phyloP scores from a whole-genome alignment of 2,329 filamentous ascomycete species.

The Pseudodiploospora longispora region DNA sequence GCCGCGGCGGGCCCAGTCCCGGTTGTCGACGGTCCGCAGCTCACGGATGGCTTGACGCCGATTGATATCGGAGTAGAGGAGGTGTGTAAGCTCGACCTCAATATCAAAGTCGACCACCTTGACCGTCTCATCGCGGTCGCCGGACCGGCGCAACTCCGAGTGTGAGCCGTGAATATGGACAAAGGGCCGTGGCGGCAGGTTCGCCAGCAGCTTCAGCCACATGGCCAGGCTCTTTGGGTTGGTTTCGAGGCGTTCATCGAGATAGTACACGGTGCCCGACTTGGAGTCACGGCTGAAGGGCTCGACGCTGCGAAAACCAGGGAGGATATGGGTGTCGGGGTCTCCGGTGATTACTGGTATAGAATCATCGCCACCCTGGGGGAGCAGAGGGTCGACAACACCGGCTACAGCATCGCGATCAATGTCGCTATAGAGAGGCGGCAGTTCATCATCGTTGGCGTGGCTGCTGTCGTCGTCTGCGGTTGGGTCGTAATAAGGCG shows the following conservation, averaged over 20 bases:
- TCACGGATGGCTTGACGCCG: constrained; percentile 31
- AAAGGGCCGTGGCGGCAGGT: constrained; percentile 43
- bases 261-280: constrained; percentile 30
- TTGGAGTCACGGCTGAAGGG: constrained; percentile 23
- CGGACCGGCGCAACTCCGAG: constrained; percentile 25
- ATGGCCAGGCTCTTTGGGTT: constrained; percentile 35
- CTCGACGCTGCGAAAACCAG: constrained; percentile 10
- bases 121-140: constrained; percentile 29
- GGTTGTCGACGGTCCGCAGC: constrained; percentile 46
- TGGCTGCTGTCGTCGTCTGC: constrained; percentile 24
- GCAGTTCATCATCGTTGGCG: constrained; percentile 31
- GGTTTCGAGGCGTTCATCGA: constrained; percentile 37
- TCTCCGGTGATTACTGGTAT: constrained; percentile 10
- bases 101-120: constrained; percentile 53
- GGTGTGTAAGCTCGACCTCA: constrained; percentile 49
- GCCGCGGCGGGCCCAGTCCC: constrained; percentile 57
- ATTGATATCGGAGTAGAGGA: constrained; percentile 41
- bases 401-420: constrained; percentile 16
- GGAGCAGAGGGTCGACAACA: constrained; percentile 17
- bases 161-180: constrained; percentile 48
- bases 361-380: constrained; percentile 6
- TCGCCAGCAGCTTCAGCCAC: constrained; percentile 36
- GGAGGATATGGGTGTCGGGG: constrained; percentile 12
- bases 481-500: constrained; percentile 23
- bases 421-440: constrained; percentile 36